A percentile compares a stretch with the other conserved stretches of the same genome.
Evolutionary conservation across 257 asterid genomes (phyloP).

Genomic region (Lantana camara): DNA sequence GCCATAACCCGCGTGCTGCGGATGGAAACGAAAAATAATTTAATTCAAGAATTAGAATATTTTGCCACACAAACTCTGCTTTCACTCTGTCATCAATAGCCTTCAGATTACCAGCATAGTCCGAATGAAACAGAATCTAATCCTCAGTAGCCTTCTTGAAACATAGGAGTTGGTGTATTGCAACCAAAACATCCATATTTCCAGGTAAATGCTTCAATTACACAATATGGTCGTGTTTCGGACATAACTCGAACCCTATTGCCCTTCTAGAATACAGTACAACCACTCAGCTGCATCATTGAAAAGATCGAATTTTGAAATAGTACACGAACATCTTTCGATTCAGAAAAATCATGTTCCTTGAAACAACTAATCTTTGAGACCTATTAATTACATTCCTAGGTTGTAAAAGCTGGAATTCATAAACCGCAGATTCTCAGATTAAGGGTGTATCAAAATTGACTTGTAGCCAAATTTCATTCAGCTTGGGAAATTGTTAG

Average conservation of each 20-base stretch:
- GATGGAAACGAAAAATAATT: not conserved
- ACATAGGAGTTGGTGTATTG: too few relatives aligned
- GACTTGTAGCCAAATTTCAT: not conserved
- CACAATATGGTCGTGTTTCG: too few relatives aligned
- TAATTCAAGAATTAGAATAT: not conserved
- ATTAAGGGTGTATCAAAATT: not conserved
- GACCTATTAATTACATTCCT: not conserved
- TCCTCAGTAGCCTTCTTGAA: too few relatives aligned
- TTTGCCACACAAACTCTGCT: not conserved
- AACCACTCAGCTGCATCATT: not conserved
- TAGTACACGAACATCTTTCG: not conserved
- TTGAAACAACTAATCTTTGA: not conserved
- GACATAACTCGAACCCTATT: too few relatives aligned
- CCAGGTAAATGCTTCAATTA: too few relatives aligned
- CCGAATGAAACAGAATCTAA: not conserved
- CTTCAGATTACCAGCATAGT: not conserved
- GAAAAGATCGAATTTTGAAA: not conserved
- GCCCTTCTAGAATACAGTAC: too few relatives aligned
- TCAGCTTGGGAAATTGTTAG: not conserved
- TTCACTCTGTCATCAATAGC: not conserved
- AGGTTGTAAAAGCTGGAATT: not conserved
- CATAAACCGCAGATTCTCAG: conserved; percentile 8
- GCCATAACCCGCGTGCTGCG: not conserved
- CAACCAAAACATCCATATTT: too few relatives aligned
- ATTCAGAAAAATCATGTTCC: not conserved